Base-by-base conservation (phyloP, 2,329 filamentous ascomycete species). In the Colletotrichum higginsianum region DNA sequence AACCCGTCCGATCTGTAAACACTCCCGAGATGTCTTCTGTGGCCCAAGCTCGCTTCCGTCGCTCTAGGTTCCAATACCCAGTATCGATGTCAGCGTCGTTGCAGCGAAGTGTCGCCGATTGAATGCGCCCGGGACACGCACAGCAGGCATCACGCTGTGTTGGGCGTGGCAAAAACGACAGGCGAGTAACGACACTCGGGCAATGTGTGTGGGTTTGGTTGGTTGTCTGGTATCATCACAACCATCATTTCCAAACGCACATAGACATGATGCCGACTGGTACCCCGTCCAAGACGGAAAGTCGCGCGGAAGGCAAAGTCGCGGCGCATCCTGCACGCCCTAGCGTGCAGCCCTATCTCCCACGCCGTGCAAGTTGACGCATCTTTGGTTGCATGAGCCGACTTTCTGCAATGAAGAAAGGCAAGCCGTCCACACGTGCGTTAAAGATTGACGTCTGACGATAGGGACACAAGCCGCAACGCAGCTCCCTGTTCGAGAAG, bases 31-130 rank as follows among this genome's bases (percentile, higher is more conserved):
- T 11, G 38, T 23, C 21, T 66, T 60, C 49, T 55, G 49, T 49
- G 67, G 55, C 61, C 55, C 55, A 70, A 70, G 67, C 62, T 55
- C 50, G n/a, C 35, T 65, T 21, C 4, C 13, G 35, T 61, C 42
- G 15, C n/a, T 18, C 16, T 38, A 30, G 12, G 16, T 5, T 40
- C 5, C 30, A 2, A 12, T 26, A n/a, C 26, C 15, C 21, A 11
- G 18, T 30, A 38, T 42, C 21, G 23, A 49, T 40, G 58, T 61
- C 26, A 26, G 12, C 9, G 44, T 21, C 46, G 44, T 16, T 38
- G 44, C 26, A n/a, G 26, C 30, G n/a, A 44, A 49, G 35, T 35
- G 16, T 26, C 18, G 52, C 30, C 35, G 21, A 15, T 13, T n/a
- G 30, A 55, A n/a, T 40, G 35, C 53, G 40, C 40, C 15, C 35